A percentile compares a stretch with the other conserved stretches of the same genome.
Conservation (phyloP, 371 early-diverging fungal species). For the Gilbertella persicaria region DNA sequence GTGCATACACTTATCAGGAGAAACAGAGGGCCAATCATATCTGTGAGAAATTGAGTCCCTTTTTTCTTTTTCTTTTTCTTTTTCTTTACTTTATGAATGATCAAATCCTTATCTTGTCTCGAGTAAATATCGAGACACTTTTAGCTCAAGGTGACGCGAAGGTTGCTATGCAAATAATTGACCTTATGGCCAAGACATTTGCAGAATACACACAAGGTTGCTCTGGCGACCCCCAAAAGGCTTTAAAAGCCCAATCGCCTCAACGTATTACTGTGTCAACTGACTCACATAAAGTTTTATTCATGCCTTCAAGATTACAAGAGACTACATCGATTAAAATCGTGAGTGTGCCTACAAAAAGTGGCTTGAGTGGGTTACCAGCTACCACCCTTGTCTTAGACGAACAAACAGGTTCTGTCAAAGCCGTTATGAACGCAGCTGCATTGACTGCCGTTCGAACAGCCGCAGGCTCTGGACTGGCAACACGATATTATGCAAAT, state of each 20-base stretch:
- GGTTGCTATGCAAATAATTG: slow-evolving; percentile 31
- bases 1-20: background rate
- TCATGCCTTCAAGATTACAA: slow-evolving; percentile 63
- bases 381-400: slow-evolving; percentile 57
- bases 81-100: background rate
- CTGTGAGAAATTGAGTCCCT: background rate
- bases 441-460: slow-evolving; percentile 61
- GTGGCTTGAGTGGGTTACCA: slow-evolving; percentile 54
- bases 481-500: slow-evolving; percentile 47
- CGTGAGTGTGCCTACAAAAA: slow-evolving; percentile 54
- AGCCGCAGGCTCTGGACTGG: slow-evolving; percentile 64
- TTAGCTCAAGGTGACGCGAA: slow-evolving; percentile 23
- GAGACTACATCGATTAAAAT: slow-evolving; percentile 58
- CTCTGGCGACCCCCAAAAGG: slow-evolving; percentile 16
- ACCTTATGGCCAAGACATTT: slow-evolving; percentile 44
- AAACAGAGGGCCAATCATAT: background rate
- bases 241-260: slow-evolving; percentile 52
- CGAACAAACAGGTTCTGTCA: slow-evolving; percentile 49
- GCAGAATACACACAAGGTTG: slow-evolving; percentile 31
- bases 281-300: slow-evolving; percentile 45
- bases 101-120: slow-evolving; percentile 35
- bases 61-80: background rate
- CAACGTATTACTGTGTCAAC: slow-evolving; percentile 48
- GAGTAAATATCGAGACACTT: slow-evolving; percentile 25
- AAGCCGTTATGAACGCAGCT: slow-evolving; percentile 60